These are phyloP conservation scores for Osmozyma mogii DNA, from an alignment of 805 yeast genomes.

Conservation along the genomic window DNA sequence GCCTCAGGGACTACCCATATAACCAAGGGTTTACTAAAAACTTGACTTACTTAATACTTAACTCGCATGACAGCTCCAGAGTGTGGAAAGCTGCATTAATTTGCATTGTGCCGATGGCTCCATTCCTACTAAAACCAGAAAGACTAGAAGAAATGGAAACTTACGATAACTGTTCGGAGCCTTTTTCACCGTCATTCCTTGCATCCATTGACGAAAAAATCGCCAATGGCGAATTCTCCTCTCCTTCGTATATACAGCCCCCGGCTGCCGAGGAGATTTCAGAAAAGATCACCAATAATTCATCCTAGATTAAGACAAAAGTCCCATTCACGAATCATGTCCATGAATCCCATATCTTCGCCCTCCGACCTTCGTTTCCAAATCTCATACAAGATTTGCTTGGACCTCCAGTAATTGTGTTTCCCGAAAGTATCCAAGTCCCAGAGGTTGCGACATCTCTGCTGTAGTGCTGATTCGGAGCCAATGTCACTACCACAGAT, in stretches of 20 bases:
- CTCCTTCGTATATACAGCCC: slow-evolving; percentile 1
- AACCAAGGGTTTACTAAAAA: slow-evolving; percentile 30
- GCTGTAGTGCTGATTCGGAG: slow-evolving; percentile 19
- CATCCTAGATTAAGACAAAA: slow-evolving; percentile 29
- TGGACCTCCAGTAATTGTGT: slow-evolving; percentile 45
- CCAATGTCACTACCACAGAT: slow-evolving; percentile 26
- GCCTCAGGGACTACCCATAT: slow-evolving; percentile 25
- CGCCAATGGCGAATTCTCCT: slow-evolving; percentile 3
- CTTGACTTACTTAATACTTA: slow-evolving; percentile 29
- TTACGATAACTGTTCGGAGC: slow-evolving; percentile 6
- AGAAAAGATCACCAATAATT: neutral
- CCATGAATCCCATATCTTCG: slow-evolving; percentile 41
- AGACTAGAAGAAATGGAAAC: neutral
- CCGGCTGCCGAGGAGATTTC: neutral
- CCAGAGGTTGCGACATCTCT: slow-evolving; percentile 26
- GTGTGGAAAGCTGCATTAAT: neutral
- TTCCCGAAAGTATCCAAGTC: slow-evolving; percentile 17
- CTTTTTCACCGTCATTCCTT: slow-evolving; percentile 8
- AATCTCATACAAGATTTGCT: slow-evolving; percentile 45
- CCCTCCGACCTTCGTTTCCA: slow-evolving; percentile 38
- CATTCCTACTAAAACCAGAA: slow-evolving; percentile 1
- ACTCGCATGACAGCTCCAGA: too few relatives aligned
- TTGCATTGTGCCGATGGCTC: neutral
- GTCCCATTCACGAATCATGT: slow-evolving; percentile 49
- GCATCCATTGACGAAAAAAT: slow-evolving; percentile 2